Evolutionary conservation across 2,329 filamentous ascomycete species (phyloP).

Genomic region (Volutella citrinella): DNA sequence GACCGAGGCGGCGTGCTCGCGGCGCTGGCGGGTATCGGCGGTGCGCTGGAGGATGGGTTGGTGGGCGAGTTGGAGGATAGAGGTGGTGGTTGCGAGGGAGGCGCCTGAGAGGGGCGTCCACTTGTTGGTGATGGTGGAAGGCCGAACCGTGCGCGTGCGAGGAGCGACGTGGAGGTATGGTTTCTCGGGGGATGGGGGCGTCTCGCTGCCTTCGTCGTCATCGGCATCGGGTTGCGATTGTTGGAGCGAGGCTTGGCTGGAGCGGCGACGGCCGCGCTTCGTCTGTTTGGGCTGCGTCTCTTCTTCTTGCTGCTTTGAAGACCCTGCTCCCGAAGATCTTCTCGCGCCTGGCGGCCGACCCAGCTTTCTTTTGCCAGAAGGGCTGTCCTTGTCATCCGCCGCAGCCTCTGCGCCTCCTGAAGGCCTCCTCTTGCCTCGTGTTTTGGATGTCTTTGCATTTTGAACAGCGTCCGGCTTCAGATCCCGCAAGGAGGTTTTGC

Average conservation of each 20-base stretch:
- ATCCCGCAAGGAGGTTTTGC: too few species aligned
- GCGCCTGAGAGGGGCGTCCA: conserved; percentile 58
- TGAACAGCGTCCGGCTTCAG: too few species aligned
- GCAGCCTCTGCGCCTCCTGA: conserved; percentile 6
- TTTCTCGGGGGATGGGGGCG: conserved; percentile 28
- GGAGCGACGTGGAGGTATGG: conserved; percentile 51
- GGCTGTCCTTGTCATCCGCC: conserved; percentile 11
- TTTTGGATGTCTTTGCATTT: too few species aligned
- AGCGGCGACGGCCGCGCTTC: conserved; percentile 15
- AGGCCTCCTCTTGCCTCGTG: too few species aligned
- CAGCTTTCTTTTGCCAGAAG: too few species aligned
- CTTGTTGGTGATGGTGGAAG: conserved; percentile 63
- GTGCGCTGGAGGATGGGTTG: conserved; percentile 60
- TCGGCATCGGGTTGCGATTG: too few species aligned
- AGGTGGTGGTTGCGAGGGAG: conserved; percentile 53
- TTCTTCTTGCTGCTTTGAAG: conserved; percentile 6
- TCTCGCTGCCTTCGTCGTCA: conserved; percentile 16
- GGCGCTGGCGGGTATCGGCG: conserved; percentile 44
- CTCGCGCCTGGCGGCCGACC: conserved; percentile 2
- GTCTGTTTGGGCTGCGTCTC: conserved; percentile 7
- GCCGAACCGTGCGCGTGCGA: conserved; percentile 53
- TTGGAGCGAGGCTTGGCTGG: conserved; percentile 13
- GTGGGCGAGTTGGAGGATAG: conserved; percentile 57
- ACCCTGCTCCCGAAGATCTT: conserved; percentile 4
- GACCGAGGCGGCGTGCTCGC: conserved; percentile 52